Evolutionary conservation across 495 filamentous ascomycete species (phyloP), one percentile per base, ranked within the genome.

Genomic region (Letharia columbiana): DNA sequence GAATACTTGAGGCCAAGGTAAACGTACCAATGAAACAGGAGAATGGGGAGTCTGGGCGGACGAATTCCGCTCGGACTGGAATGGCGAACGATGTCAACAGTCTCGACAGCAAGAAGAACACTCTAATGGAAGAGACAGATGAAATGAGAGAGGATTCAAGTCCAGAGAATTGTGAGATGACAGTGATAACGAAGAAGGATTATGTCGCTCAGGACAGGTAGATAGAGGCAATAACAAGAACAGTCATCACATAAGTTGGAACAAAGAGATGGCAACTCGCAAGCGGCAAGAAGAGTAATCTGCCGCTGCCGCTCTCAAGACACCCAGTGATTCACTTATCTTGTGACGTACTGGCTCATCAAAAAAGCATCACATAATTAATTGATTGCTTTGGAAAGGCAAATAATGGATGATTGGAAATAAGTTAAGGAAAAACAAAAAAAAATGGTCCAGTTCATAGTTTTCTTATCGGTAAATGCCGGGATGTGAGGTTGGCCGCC

Each of bases 231-330:
- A 61, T 37, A 9, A 39, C 50, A 39, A n/a, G 11, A 40, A 33
- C 13, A 39, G 57, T 49, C 49, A 45, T n/a, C 12, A n/a, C n/a
- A 40, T 39, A 12, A 60, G 28, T 56, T 17, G 59, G 44, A 42
- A 66, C 64, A 66, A 66, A 66, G 64, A 50, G 44, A 60, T 5
- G 13, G 52, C 52, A 33, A 33, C 35, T 66, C 42, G 64, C 64
- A 66, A 66, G 64, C 64, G 64, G 64, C 64, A 66, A 61, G 11
- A 41, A 63, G 35, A 41, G 35, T 31, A 56, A 66, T 39, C 64
- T 57, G 56, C 56, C 59, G 64, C 64, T 31, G 64, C 64, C 47
- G 49, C 50, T 56, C 50, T 57, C 37, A 39, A 39, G 37, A 39
- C 10, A 33, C 17, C 37, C 45, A 49, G 45, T 49, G 45, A 49